A percentile compares a stretch with the other conserved stretches of the same genome.
phyloP scores from a whole-genome alignment of 164 flowering plant species.

The Santalum album region DNA sequence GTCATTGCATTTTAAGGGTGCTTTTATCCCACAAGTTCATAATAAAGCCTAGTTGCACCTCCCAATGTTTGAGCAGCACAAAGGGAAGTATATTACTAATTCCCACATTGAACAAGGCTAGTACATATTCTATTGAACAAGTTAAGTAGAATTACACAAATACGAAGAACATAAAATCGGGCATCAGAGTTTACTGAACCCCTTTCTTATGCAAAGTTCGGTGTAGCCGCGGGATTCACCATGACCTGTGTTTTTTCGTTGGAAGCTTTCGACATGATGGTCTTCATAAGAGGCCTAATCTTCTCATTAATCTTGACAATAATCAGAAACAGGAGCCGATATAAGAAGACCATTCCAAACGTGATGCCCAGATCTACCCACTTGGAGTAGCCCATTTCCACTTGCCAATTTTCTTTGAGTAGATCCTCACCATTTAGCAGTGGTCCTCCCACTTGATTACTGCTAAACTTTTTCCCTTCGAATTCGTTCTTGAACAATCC shows the following conservation, averaged over 20 bases:
- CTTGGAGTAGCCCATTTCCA: conserved; percentile 38
- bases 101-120: too few species aligned
- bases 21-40: too few species aligned
- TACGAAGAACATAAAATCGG: too few species aligned
- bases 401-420: conserved; percentile 32
- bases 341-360: conserved; percentile 43
- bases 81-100: too few species aligned
- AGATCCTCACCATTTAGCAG: conserved; percentile 22
- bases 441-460: conserved; percentile 7
- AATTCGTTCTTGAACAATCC: conserved; percentile 48
- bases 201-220: too few species aligned
- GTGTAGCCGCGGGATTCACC: neutral
- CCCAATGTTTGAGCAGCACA: too few species aligned
- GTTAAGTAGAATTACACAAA: too few species aligned
- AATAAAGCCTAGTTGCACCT: too few species aligned
- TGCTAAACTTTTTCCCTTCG: conserved; percentile 22
- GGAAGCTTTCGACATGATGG: neutral
- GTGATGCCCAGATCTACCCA: conserved; percentile 44
- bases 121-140: too few species aligned
- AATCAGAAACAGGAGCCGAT: conserved; percentile 32
- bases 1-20: too few species aligned
- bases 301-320: conserved; percentile 34
- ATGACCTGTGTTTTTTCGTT: neutral
- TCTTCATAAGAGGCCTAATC: conserved; percentile 7
- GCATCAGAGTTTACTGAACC: too few species aligned